These are phyloP conservation scores for Thozetella sp. DNA, from an alignment of 495 filamentous ascomycete genomes.

Conservation along the genomic window DNA sequence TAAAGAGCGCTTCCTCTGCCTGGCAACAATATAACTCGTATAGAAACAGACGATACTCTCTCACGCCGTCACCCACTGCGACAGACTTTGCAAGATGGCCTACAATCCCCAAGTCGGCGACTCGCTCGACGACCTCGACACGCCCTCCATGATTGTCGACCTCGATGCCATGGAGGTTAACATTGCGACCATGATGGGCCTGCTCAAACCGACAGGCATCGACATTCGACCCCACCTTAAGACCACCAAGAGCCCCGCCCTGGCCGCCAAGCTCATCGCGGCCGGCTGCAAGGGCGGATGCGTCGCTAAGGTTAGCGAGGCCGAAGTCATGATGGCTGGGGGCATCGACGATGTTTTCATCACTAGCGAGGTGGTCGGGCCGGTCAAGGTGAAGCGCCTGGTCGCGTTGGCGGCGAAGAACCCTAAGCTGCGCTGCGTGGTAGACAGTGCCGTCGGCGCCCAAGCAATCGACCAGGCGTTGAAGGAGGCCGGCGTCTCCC, in stretches of 20 bases:
- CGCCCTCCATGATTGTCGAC: slow-evolving; percentile 35
- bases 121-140: slow-evolving; percentile 26
- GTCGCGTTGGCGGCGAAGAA: slow-evolving; percentile 21
- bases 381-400: slow-evolving; percentile 24
- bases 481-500: slow-evolving; percentile 11
- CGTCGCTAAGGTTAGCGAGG: slow-evolving; percentile 34
- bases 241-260: slow-evolving; percentile 29
- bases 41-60: too few relatives aligned
- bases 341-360: slow-evolving; percentile 33
- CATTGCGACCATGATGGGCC: slow-evolving; percentile 22
- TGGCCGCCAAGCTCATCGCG: slow-evolving; percentile 20
- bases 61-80: too few relatives aligned
- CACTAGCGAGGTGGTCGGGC: slow-evolving; percentile 32
- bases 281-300: slow-evolving; percentile 31
- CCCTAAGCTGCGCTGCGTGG: slow-evolving; percentile 21
- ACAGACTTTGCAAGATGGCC: too few relatives aligned
- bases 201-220: slow-evolving; percentile 23
- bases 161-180: slow-evolving; percentile 32
- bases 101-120: slow-evolving; percentile 29
- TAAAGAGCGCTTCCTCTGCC: too few relatives aligned
- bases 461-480: slow-evolving; percentile 26
- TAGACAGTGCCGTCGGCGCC: slow-evolving; percentile 26
- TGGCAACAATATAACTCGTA: too few relatives aligned
- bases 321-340: slow-evolving; percentile 23
- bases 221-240: slow-evolving; percentile 32